Base-by-base conservation (phyloP, 1,284 basidiomycete genomes). In the Porodaedalea pini region DNA sequence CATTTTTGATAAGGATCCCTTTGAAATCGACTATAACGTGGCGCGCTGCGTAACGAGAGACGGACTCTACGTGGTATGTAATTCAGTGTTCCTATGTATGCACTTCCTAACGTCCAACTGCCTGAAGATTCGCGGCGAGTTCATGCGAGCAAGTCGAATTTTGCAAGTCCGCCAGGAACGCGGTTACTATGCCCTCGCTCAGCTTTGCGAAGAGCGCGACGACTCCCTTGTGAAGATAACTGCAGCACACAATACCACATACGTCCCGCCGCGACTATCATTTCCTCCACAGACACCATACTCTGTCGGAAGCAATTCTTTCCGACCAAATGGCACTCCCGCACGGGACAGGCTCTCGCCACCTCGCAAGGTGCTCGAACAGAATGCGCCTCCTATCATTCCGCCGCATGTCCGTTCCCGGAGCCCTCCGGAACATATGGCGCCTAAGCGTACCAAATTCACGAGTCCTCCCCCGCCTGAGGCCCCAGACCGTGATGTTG, bases 11-110 rank as follows among this genome's bases (percentile, higher is more conserved):
- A 62, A 97, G 88, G 96, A 99, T 73, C 96, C 96, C 1, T 99
- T 99, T 69, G 95, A 98, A 71, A 82, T 80, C 37, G 87, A 94
- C 64, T 99, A 92, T 76, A 99, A 99, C 65, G 96, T 99, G 44
- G 89, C 94, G 2, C 82, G 96, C 62, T 98, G 96, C 63, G 96
- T 98, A 21, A 98, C 96, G 23, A 91, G 88, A 69, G 96, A 99
- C 68, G 96, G 96, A 1, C 78, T 98, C 51, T 98, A 98, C 70
- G 93, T 92, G 43, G 92, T 94, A 64, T 68, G 81, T 75, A 50
- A 19, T 13, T 8, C 19, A 11, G 21, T 15, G 8, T 43, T 29
- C 10, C 4, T 36, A 39, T 7, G 21, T 27, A 41, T 25, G 31
- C 17, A 8, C 34, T 47, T 45, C 50, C 61, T 45, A 25, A 31